phyloP scores from a whole-genome alignment of 768 basidiomycete species.

The Dacryopinax spathularia region DNA sequence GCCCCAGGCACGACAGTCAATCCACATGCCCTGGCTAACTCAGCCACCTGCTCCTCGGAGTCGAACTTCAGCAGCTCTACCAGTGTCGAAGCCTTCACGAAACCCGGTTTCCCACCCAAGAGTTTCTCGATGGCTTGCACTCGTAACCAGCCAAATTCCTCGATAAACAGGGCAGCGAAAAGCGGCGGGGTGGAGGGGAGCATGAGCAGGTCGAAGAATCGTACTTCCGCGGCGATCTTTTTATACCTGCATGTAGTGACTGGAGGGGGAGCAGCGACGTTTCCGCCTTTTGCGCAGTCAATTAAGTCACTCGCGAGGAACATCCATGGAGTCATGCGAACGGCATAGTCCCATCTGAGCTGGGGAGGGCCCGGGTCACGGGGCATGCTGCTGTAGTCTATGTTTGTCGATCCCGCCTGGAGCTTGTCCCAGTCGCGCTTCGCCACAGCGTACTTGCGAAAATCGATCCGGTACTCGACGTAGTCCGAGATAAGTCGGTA shows the following conservation, averaged over 20 bases:
- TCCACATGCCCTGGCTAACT: not conserved
- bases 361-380: not conserved
- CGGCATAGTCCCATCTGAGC: not conserved
- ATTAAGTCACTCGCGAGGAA: not conserved
- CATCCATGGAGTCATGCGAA: not conserved
- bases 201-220: not conserved
- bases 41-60: not conserved
- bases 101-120: not conserved
- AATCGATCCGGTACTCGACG: not conserved
- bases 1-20: not conserved
- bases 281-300: not conserved
- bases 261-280: not conserved
- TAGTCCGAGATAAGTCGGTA: not conserved
- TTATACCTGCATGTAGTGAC: not conserved
- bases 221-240: not conserved
- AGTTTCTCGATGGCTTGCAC: constrained; percentile 1
- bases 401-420: not conserved
- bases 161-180: not conserved
- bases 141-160: not conserved
- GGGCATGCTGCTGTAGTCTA: not conserved
- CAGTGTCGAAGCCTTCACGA: not conserved
- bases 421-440: not conserved
- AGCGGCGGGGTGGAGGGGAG: not conserved
- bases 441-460: not conserved
- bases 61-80: not conserved